Evolutionary conservation across 106 monocot species (phyloP), one percentile per base, ranked within the genome.

Genomic region (Vanilla planifolia): DNA sequence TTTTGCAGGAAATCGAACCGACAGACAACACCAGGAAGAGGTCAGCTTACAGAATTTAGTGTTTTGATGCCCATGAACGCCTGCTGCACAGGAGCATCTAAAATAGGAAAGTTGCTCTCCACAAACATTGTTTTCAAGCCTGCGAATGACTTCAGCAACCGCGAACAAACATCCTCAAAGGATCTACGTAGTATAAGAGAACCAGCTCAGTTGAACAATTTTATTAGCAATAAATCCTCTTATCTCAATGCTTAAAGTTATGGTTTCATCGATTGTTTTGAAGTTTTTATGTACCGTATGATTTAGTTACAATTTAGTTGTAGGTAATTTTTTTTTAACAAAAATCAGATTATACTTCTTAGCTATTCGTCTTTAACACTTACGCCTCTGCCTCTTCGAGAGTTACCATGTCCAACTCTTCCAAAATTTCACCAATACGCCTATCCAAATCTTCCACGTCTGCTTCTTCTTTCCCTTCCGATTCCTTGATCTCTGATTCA

Each of bases 321-420:
- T 30, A 35, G 35, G 35, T 35, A 34, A 34, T 15, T 28, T 19
- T 33, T 57, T 57, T 35, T 0, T 6, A n/a, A 57, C 20, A 28
- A 36, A 2, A 22, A 19, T 33, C 6, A 2, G 57, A 35, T 16
- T 57, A 20, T 21, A 17, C 8, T 33, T 35, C 7, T 20, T 55
- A 6, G 35, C 8, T 15, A 8, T 3, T 52, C 21, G 44, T 55
- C 50, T 39, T 51, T 19, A 46, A 14, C 14, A 73, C 89, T 83
- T 98, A 98, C 98, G 80, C 71, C 70, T 85, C 85, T 10, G 76
- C 87, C 27, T 74, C 81, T 39, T 85, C 98, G 23, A 50, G 61
- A 5, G 92, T 75, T 55, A 98, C 51, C 16, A 69, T 55, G 33
- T 98, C 92, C 30, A 98, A 62, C 26, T 91, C 85, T 64, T 92